These are phyloP conservation scores for Diplodia mutila DNA, from an alignment of 2,329 filamentous ascomycete species.

Conservation along the genomic window DNA sequence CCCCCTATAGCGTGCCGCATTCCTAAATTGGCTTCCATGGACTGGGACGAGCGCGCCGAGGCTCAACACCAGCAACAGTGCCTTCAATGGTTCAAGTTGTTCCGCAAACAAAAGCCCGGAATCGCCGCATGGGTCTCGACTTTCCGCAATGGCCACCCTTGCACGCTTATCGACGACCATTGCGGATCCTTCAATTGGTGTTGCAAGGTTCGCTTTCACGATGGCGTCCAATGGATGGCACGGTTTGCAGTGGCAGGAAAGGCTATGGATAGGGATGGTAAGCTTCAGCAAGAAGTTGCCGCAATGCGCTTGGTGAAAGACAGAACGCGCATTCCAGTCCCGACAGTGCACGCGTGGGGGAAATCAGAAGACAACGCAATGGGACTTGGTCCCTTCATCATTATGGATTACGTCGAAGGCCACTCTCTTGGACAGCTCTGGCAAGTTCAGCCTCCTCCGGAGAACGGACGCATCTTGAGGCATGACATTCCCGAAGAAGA, in stretches of 20 bases:
- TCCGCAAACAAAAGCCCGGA: background rate
- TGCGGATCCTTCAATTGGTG: conserved; percentile 28
- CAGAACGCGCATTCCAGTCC: conserved; percentile 31
- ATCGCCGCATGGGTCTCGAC: background rate
- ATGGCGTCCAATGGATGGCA: conserved; percentile 27
- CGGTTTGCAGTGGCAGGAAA: conserved; percentile 26
- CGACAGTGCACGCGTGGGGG: conserved; percentile 31
- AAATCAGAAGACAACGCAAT: conserved; percentile 31
- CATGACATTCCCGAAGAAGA: conserved; percentile 29
- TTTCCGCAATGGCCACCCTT: background rate
- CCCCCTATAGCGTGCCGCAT: background rate
- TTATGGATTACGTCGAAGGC: conserved; percentile 34
- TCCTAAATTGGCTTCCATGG: conserved; percentile 10
- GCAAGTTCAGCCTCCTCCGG: conserved; percentile 28
- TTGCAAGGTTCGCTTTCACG: conserved; percentile 21
- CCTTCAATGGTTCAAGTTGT: conserved; percentile 18
- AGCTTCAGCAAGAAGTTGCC: conserved; percentile 31
- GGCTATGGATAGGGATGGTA: conserved; percentile 30
- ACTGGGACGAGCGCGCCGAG: conserved; percentile 23
- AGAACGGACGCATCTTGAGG: conserved; percentile 26
- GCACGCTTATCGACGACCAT: conserved; percentile 17
- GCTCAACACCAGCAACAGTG: background rate
- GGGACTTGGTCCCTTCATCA: conserved; percentile 35
- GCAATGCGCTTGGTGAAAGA: conserved; percentile 30
- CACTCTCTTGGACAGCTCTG: conserved; percentile 29